phyloP scores from a whole-genome alignment of 2,329 filamentous ascomycete species.

The Pyrenophora graminea region DNA sequence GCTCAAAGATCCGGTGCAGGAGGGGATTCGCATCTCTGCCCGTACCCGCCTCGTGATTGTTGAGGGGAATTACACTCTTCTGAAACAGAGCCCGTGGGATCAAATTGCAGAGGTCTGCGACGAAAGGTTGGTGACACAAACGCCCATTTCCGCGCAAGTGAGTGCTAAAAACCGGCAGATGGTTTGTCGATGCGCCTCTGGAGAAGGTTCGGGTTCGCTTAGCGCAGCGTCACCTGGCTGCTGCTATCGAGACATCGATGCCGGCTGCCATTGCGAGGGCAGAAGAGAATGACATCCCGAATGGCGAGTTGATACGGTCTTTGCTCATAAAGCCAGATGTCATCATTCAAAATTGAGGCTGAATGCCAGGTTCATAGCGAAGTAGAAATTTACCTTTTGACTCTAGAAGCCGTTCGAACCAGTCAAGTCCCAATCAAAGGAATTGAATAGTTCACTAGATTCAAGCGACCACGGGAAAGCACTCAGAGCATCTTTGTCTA shows the following conservation, averaged over 20 bases:
- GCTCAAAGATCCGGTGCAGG: slow-evolving; percentile 26
- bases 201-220: slow-evolving; percentile 23
- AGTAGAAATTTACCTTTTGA: neutral
- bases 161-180: slow-evolving; percentile 20
- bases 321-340: slow-evolving; percentile 26
- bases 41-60: slow-evolving; percentile 27
- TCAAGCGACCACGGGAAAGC: slow-evolving; percentile 33
- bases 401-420: slow-evolving; percentile 17
- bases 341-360: slow-evolving; percentile 21
- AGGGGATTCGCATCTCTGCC: slow-evolving; percentile 27
- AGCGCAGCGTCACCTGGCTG: slow-evolving; percentile 28
- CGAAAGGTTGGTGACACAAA: slow-evolving; percentile 20
- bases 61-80: slow-evolving; percentile 36
- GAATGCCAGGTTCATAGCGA: neutral
- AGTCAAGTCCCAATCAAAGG: slow-evolving; percentile 32
- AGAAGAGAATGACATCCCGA: slow-evolving; percentile 33
- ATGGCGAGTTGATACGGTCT: slow-evolving; percentile 29
- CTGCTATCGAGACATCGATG: slow-evolving; percentile 28
- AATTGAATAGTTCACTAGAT: slow-evolving; percentile 30
- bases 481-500: slow-evolving; percentile 27
- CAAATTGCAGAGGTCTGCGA: slow-evolving; percentile 20
- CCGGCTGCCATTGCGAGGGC: slow-evolving; percentile 26
- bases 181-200: slow-evolving; percentile 31
- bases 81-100: slow-evolving; percentile 26
- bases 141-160: neutral